Conservation (phyloP, 495 filamentous ascomycete species). For the Penicillium subrubescens region DNA sequence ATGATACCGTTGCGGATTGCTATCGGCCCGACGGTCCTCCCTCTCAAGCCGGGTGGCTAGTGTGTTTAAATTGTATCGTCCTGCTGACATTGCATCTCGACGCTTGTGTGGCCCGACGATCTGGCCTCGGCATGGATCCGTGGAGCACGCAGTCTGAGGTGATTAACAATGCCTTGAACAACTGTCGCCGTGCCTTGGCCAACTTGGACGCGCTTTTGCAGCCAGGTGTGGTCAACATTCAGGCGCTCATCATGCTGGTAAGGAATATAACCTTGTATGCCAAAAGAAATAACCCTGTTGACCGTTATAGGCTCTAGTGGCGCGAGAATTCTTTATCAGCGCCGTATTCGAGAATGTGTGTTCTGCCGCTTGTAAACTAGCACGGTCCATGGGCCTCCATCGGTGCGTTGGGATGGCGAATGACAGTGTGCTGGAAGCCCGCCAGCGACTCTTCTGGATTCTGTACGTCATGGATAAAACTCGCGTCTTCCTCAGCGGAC, state of each 20-base stretch:
- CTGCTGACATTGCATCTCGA: slow-evolving; percentile 4
- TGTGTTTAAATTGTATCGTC: not conserved
- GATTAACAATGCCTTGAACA: not conserved
- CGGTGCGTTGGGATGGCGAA: not conserved
- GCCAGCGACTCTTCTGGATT: slow-evolving; percentile 4
- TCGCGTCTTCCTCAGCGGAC: not conserved
- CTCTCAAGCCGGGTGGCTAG: not conserved
- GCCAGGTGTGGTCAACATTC: not conserved
- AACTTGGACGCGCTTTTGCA: not conserved
- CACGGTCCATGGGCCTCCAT: not conserved
- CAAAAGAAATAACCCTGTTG: not conserved
- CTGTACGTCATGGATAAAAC: not conserved
- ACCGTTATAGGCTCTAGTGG: not conserved
- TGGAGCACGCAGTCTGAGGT: not conserved
- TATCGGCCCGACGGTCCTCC: not conserved
- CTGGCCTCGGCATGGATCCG: not conserved
- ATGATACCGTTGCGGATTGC: not conserved
- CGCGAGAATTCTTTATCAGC: slow-evolving; percentile 2
- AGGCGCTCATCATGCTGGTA: slow-evolving; percentile 6
- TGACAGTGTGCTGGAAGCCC: slow-evolving; percentile 1
- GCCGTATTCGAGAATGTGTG: slow-evolving; percentile 1
- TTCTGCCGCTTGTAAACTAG: not conserved
- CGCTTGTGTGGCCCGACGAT: not conserved
- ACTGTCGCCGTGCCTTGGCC: not conserved
- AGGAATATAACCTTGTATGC: not conserved